phyloP scores from a whole-genome alignment of 2,329 filamentous ascomycete species.

The Pseudocercospora crystallina region DNA sequence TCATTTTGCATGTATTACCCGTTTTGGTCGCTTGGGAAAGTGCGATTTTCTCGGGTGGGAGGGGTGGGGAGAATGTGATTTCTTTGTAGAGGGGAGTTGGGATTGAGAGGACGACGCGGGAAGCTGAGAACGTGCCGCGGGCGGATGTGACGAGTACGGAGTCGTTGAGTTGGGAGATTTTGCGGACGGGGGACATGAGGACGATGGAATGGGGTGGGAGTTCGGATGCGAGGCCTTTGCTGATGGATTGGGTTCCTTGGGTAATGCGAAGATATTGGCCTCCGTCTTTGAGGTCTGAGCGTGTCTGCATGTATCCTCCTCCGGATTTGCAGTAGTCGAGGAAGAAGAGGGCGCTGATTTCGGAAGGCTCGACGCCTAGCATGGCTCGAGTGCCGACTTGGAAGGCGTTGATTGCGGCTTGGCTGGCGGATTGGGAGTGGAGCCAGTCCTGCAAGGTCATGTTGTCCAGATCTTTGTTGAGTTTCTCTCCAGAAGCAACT shows the following conservation, averaged over 20 bases:
- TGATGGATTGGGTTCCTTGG: conserved; percentile 49
- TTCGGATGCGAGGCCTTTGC: conserved; percentile 38
- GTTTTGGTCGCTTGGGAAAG: conserved; percentile 21
- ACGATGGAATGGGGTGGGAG: conserved; percentile 31
- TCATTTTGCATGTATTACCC: conserved; percentile 55
- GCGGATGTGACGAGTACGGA: conserved; percentile 29
- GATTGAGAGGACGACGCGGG: conserved; percentile 51
- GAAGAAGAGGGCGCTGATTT: conserved; percentile 55
- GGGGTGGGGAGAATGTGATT: conserved; percentile 50
- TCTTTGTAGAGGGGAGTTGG: conserved; percentile 48
- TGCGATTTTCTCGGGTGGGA: conserved; percentile 44
- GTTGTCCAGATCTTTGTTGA: conserved; percentile 35
- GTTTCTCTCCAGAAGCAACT: conserved; percentile 29
- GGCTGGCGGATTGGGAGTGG: conserved; percentile 32
- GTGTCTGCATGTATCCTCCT: conserved; percentile 53
- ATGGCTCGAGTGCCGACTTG: conserved; percentile 52
- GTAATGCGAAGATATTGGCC: conserved; percentile 54
- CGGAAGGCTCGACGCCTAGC: conserved; percentile 51
- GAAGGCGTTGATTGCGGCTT: conserved; percentile 39
- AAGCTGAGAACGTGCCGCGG: conserved; percentile 36
- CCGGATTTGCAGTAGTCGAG: conserved; percentile 57
- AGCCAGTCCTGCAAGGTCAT: conserved; percentile 44
- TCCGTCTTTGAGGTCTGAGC: conserved; percentile 53
- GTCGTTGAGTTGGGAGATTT: conserved; percentile 18
- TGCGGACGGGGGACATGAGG: conserved; percentile 25